These are phyloP conservation scores for Candida khao-thaluensis DNA, from an alignment of 805 yeast genomes.

Conservation along the genomic window DNA sequence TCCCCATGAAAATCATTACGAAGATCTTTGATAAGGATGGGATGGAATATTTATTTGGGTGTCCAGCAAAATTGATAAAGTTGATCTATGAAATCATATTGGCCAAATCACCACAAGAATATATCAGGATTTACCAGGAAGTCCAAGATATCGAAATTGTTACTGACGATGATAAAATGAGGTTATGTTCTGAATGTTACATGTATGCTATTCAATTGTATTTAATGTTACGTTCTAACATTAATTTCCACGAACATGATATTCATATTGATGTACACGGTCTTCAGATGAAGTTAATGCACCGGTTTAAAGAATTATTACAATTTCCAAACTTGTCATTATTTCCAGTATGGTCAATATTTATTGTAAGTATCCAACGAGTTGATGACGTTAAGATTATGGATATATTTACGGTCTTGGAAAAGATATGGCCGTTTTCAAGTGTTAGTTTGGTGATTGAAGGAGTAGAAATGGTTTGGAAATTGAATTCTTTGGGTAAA, in stretches of 20 bases:
- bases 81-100: constrained; percentile 19
- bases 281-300: not conserved
- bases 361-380: constrained; percentile 20
- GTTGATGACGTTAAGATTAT: constrained; percentile 20
- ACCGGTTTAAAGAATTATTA: not conserved
- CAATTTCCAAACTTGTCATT: constrained; percentile 9
- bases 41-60: constrained; percentile 33
- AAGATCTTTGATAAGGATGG: constrained; percentile 20
- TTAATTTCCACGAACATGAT: not conserved
- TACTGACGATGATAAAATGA: constrained; percentile 14
- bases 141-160: constrained; percentile 14
- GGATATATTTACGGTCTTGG: constrained; percentile 18
- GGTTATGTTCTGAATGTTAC: constrained; percentile 20
- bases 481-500: constrained; percentile 19
- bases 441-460: constrained; percentile 18
- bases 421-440: constrained; percentile 26
- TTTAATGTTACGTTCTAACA: constrained; percentile 10
- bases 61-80: constrained; percentile 27
- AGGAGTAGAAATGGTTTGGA: constrained; percentile 29
- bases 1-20: constrained; percentile 25
- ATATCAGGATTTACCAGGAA: not conserved
- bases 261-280: not conserved
- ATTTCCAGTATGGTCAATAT: constrained; percentile 32
- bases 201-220: constrained; percentile 17
- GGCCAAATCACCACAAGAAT: constrained; percentile 1